phyloP scores from a whole-genome alignment of 2,329 filamentous ascomycete genomes.

The Samsoniella hepiali region DNA sequence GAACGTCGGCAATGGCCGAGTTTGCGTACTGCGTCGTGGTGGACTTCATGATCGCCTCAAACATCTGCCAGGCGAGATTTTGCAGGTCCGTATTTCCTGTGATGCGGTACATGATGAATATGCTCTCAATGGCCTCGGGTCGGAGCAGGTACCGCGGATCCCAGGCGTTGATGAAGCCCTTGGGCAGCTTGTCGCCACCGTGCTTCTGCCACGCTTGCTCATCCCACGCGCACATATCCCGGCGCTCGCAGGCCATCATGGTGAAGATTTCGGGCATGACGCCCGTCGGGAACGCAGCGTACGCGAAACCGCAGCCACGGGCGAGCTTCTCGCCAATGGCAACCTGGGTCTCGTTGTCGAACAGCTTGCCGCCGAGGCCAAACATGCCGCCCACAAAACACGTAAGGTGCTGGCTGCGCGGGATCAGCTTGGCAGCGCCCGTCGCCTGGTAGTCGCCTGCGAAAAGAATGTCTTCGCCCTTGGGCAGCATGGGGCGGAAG shows the following conservation, averaged over 20 bases:
- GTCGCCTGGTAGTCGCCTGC: constrained; percentile 33
- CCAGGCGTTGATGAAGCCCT: constrained; percentile 53
- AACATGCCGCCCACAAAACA: constrained; percentile 67
- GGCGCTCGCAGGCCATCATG: constrained; percentile 27
- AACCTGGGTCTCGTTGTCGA: constrained; percentile 49
- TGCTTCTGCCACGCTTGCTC: constrained; percentile 28
- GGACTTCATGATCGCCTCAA: constrained; percentile 57
- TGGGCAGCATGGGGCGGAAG: constrained; percentile 62
- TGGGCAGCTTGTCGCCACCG: constrained; percentile 37
- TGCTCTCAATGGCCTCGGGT: constrained; percentile 76
- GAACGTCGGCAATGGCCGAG: constrained; percentile 64
- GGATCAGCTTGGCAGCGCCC: constrained; percentile 28
- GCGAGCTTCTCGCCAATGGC: constrained; percentile 56
- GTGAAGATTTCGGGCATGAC: constrained; percentile 60
- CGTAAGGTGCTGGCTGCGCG: constrained; percentile 52
- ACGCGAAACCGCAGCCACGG: constrained; percentile 62
- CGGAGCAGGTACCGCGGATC: constrained; percentile 63
- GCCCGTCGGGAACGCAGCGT: constrained; percentile 53
- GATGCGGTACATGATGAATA: constrained; percentile 74
- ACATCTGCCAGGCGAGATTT: constrained; percentile 73
- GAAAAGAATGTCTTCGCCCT: constrained; percentile 59
- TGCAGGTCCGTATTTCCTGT: constrained; percentile 65
- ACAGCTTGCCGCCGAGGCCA: constrained; percentile 57
- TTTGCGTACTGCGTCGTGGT: constrained; percentile 62
- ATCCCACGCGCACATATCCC: constrained; percentile 32